Base-by-base conservation (phyloP, 331 rosid species). In the Acacia concinna region DNA sequence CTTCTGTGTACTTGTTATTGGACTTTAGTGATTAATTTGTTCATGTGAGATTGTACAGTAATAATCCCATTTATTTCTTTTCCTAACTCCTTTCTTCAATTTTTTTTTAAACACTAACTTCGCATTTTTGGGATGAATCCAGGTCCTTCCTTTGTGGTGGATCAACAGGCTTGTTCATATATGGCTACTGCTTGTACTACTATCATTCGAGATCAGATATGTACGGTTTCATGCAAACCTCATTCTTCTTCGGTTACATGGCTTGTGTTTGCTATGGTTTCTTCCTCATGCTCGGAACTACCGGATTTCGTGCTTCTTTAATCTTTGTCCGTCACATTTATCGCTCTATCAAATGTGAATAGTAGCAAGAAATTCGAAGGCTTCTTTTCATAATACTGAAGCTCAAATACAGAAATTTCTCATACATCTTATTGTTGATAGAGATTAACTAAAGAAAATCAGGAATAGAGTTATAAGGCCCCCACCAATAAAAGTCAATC, bases 171-270 rank as follows among this genome's bases (percentile, higher is more conserved):
- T 68, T 74, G 71, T 81, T 81, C 70, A 74, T 81, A 28, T 81
- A 74, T 68, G 80, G 84, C 14, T 81, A 81, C 80, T 81, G 84
- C 80, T 54, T 74, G 84, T 74, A 81, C 40, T 74, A 52, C 84
- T 81, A 81, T 25, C 28, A 28, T 43, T 76, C 63, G 60, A 69
- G 76, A 57, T 81, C 84, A 46, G 84, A 74, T 43, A 81, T 81
- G 84, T 81, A 78, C 14, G 84, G 84, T 28, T 81, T 81, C 76
- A 74, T 81, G 84, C 84, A 81, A 56, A 81, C 80, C 69, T 66
- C 84, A 7, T 81, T 81, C 84, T 81, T 81, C 76, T 81, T 81
- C 13, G 84, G 84, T 30, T 81, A 81, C 76, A 81, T 81, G 84
- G 84, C 84, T 21, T 81, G 84, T 76, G 44, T 81, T 74, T 81